Evolutionary conservation across 805 yeast genomes (phyloP).

Genomic region (Metschnikowia lachancei): DNA sequence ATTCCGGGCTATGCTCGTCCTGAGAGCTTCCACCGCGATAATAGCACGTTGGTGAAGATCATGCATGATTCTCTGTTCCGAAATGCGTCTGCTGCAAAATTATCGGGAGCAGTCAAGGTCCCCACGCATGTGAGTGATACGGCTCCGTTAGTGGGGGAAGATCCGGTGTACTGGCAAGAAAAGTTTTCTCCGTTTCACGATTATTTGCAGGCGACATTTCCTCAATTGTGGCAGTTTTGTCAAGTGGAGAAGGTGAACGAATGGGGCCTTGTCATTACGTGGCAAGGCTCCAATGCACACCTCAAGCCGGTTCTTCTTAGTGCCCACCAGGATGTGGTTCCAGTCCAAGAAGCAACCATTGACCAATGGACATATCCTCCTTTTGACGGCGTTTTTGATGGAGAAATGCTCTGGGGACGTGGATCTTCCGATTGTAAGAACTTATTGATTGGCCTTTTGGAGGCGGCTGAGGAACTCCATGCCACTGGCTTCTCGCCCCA

Average conservation of each 20-base stretch:
- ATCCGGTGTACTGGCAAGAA: slow-evolving; percentile 46
- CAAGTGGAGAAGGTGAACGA: slow-evolving; percentile 12
- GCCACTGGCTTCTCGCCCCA: slow-evolving; percentile 9
- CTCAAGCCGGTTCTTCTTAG: slow-evolving; percentile 17
- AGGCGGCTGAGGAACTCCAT: slow-evolving; percentile 26
- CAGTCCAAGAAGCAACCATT: slow-evolving; percentile 13
- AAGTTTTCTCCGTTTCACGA: slow-evolving; percentile 20
- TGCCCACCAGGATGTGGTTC: slow-evolving; percentile 18
- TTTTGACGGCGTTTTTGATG: slow-evolving; percentile 15
- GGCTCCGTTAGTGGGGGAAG: slow-evolving; percentile 42
- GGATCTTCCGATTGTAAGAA: slow-evolving; percentile 78
- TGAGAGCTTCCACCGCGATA: slow-evolving; percentile 1
- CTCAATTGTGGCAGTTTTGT: slow-evolving; percentile 6
- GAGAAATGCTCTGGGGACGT: slow-evolving; percentile 62
- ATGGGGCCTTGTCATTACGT: slow-evolving; percentile 14
- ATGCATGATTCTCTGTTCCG: slow-evolving; percentile 22
- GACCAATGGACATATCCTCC: slow-evolving; percentile 17
- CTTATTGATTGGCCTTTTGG: slow-evolving; percentile 60
- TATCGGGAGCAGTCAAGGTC: slow-evolving; percentile 58
- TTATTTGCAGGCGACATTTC: slow-evolving; percentile 15
- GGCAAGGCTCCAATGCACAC: slow-evolving; percentile 13
- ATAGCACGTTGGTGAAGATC: slow-evolving; percentile 18
- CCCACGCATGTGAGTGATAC: slow-evolving; percentile 63
- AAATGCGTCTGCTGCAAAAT: slow-evolving; percentile 37
- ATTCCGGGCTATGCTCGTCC: slow-evolving; percentile 5